Evolutionary conservation across 371 early-diverging fungal genomes (phyloP), one percentile per base, ranked within the genome.

Genomic region (Paraphysoderma sedebokerense): DNA sequence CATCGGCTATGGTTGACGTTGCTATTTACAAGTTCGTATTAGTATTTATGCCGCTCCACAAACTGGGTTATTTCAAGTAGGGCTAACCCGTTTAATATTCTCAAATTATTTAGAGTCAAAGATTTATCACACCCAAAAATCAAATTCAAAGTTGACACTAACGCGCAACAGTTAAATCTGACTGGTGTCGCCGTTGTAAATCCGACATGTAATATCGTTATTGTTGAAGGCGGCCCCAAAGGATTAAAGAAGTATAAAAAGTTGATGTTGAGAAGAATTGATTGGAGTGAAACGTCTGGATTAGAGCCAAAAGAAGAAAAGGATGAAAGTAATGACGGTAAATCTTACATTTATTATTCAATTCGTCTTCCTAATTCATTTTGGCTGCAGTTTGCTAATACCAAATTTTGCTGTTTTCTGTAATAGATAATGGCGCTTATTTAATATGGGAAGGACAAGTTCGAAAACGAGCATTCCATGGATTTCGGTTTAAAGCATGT

Each of bases 391-490:
- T 12, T 6, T 2, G 29, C 28, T 22, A 17, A 65, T 4, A 63
- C 65, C 17, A 73, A 74, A 29, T 90, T 92, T 61, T 68, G 70
- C 44, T 97, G 97, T 58, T 61, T 67, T 23, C 50, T 93, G 36
- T n/a, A n/a, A n/a, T n/a, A n/a, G n/a, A n/a, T n/a, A n/a, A n/a
- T n/a, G n/a, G n/a, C n/a, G n/a, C n/a, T n/a, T n/a, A n/a, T n/a
- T n/a, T n/a, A n/a, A 81, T 93, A 0, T 96, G 95, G 97, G 87
- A 91, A 55, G 97, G 97, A 15, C 72, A 82, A 46, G 71, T 87
- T 27, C 71, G 77, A 42, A 63, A 68, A 13, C 73, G 84, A 30
- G 59, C 70, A 39, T 96, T 93, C 60, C 69, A 73, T 39, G 68
- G 69, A 24, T 93, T 96, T 54, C 58, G 73, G 17, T 75, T 84